Percentiles rank a stretch among this genome's conserved stretches.
These are phyloP conservation scores for Baudoinia panamericana DNA, from an alignment of 495 filamentous ascomycete genomes.

Conservation along the genomic window DNA sequence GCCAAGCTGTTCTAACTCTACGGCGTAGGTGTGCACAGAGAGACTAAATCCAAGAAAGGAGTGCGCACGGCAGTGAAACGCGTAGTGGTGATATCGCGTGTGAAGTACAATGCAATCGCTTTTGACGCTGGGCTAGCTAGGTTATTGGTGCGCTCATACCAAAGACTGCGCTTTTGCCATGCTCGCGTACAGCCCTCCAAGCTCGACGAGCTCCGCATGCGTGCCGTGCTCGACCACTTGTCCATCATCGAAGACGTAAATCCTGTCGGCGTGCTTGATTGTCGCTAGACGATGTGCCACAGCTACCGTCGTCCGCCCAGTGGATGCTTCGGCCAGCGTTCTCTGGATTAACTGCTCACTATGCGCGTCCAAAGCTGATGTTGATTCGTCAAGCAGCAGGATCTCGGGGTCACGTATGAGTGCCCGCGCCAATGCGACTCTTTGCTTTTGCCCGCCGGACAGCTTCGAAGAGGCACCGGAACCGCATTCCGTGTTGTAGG, in stretches of 20 bases:
- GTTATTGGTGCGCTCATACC: too few species aligned
- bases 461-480: slow-evolving; percentile 12
- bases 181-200: slow-evolving; percentile 19
- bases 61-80: too few species aligned
- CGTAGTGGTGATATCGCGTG: too few species aligned
- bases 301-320: slow-evolving; percentile 20
- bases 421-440: slow-evolving; percentile 26
- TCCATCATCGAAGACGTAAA: slow-evolving; percentile 23
- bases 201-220: slow-evolving; percentile 19
- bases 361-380: slow-evolving; percentile 20
- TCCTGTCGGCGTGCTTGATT: slow-evolving; percentile 22
- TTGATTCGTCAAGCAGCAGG: slow-evolving; percentile 25
- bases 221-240: slow-evolving; percentile 20
- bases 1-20: too few species aligned
- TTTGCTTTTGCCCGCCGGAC: slow-evolving; percentile 25
- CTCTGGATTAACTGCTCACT: slow-evolving; percentile 18
- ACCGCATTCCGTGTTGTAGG: slow-evolving; percentile 29
- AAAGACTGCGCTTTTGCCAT: slow-evolving; percentile 23
- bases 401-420: slow-evolving; percentile 23
- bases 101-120: too few species aligned
- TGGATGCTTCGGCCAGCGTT: slow-evolving; percentile 12
- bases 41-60: too few species aligned
- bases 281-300: slow-evolving; percentile 25
- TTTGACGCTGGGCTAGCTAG: too few species aligned
- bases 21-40: too few species aligned